Evolutionary conservation across 192 early-diverging fungal species (phyloP).

Genomic region (Coemansia sp.): DNA sequence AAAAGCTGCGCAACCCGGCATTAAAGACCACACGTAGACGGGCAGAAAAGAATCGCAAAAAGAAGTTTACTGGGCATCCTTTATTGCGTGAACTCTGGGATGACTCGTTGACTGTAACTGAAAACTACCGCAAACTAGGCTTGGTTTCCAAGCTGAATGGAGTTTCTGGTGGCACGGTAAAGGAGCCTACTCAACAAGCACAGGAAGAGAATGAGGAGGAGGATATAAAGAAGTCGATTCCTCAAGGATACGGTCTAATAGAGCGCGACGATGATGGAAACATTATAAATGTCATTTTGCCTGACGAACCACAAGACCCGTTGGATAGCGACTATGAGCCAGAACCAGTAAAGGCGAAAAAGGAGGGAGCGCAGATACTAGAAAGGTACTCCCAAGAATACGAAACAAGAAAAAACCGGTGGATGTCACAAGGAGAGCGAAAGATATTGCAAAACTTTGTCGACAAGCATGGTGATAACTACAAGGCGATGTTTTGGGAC

Average conservation of each 20-base stretch:
- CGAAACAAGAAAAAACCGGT: constrained; percentile 43
- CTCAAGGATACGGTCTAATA: constrained; percentile 72
- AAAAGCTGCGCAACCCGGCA: constrained; percentile 61
- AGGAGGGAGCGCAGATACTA: constrained; percentile 58
- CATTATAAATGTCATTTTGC: constrained; percentile 64
- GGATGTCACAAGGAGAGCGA: constrained; percentile 59
- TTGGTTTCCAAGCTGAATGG: constrained; percentile 67
- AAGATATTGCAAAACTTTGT: constrained; percentile 59
- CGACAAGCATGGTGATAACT: constrained; percentile 70
- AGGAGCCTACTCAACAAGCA: constrained; percentile 9
- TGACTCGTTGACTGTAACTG: constrained; percentile 58
- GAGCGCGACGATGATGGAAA: constrained; percentile 77
- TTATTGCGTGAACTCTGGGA: constrained; percentile 71
- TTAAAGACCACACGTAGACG: constrained; percentile 61
- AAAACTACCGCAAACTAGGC: constrained; percentile 76
- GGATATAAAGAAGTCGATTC: constrained; percentile 58
- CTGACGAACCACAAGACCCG: constrained; percentile 53
- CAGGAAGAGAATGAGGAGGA: constrained; percentile 17
- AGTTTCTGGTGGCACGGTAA: constrained; percentile 55
- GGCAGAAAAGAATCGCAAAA: constrained; percentile 62
- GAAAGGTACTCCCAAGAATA: constrained; percentile 53
- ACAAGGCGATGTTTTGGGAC: constrained; percentile 78
- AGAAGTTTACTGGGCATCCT: constrained; percentile 58
- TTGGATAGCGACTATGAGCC: constrained; percentile 53
- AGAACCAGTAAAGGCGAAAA: constrained; percentile 53